These are phyloP conservation scores for Aspergillus viridinutans DNA, from an alignment of 2,329 filamentous ascomycete species.

Conservation along the genomic window DNA sequence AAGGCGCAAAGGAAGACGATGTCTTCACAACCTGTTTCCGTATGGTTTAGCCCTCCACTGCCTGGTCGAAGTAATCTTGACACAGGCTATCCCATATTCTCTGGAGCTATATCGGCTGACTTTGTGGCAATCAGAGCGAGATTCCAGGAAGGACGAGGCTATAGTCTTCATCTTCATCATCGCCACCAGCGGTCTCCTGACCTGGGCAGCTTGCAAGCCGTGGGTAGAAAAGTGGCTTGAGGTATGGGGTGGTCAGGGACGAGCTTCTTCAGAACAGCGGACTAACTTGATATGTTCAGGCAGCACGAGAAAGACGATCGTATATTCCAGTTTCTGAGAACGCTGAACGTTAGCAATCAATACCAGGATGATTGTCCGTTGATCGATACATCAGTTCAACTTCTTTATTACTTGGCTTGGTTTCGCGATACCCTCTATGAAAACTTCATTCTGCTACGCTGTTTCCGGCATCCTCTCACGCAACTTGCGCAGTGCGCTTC, in stretches of 20 bases:
- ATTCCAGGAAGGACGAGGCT: constrained; percentile 63
- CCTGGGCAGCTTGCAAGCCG: constrained; percentile 58
- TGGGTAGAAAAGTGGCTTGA: constrained; percentile 56
- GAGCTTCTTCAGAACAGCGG: constrained; percentile 5
- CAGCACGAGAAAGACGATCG: constrained; percentile 45
- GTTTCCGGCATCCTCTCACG: background rate
- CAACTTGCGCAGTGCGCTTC: background rate
- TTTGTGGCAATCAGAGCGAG: constrained; percentile 48
- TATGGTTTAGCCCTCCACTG: constrained; percentile 24
- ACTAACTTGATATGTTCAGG: constrained; percentile 25
- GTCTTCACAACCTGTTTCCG: constrained; percentile 64
- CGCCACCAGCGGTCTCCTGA: constrained; percentile 57
- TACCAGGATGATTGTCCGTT: background rate
- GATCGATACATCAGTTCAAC: constrained; percentile 1
- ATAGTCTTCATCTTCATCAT: constrained; percentile 65
- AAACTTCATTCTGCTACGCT: background rate
- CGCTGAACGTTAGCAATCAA: constrained; percentile 9
- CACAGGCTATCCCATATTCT: background rate
- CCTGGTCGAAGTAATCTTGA: background rate
- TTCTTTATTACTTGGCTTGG: background rate
- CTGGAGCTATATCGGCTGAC: constrained; percentile 4
- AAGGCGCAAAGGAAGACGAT: constrained; percentile 59
- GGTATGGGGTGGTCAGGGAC: constrained; percentile 29
- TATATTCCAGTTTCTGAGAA: constrained; percentile 49
- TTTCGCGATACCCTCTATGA: background rate